Conservation (phyloP, 2,329 filamentous ascomycete species). For the Sordariomycetes sp. region DNA sequence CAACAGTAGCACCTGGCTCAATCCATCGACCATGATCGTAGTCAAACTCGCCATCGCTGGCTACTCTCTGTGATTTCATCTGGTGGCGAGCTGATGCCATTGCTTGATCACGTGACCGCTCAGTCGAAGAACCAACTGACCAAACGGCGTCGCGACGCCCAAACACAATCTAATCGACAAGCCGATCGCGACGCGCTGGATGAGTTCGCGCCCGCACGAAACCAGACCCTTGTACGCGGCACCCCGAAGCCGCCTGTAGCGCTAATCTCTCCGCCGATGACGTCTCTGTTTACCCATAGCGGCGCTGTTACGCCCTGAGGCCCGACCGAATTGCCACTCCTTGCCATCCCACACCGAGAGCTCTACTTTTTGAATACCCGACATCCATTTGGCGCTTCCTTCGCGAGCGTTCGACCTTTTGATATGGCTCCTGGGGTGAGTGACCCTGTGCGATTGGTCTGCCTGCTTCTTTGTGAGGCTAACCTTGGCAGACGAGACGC, state of each 20-base stretch:
- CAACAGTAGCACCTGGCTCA: too few species aligned
- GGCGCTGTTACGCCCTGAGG: background rate
- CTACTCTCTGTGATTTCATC: too few species aligned
- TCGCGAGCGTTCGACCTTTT: background rate
- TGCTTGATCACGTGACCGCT: background rate
- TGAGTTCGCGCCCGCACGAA: background rate
- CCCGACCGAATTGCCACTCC: background rate
- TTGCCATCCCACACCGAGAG: background rate
- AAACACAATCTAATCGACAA: background rate
- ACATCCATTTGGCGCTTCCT: background rate
- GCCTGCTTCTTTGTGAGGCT: background rate
- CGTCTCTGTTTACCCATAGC: background rate
- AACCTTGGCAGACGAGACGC: slow-evolving; percentile 34
- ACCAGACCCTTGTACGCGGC: background rate
- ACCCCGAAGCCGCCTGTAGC: background rate
- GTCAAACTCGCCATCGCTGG: too few species aligned
- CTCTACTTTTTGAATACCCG: background rate
- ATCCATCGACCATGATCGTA: too few species aligned
- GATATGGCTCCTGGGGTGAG: background rate
- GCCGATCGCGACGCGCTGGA: background rate
- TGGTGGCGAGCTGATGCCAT: too few species aligned
- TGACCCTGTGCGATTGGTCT: background rate
- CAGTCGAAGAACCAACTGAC: too few species aligned
- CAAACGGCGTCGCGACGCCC: background rate
- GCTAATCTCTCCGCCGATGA: background rate